Conservation (phyloP, 441 rosid species). For the Croton setiger region DNA sequence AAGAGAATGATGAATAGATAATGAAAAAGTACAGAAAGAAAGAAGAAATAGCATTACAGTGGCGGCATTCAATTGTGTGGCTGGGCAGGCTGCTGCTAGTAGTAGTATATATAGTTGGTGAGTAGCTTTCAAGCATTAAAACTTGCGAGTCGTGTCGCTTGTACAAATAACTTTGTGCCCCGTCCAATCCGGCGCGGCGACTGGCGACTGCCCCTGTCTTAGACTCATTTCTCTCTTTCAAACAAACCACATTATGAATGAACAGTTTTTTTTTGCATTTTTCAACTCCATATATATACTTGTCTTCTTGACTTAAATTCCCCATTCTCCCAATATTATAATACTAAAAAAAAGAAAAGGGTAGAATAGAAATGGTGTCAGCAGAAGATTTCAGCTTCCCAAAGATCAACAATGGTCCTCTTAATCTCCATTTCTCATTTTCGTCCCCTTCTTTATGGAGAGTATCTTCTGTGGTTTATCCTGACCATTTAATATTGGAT, state of each 20-base stretch:
- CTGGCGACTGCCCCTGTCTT: neutral
- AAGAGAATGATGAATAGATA: no score
- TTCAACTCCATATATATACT: neutral
- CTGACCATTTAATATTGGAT: constrained; percentile 5
- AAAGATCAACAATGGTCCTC: constrained; percentile 22
- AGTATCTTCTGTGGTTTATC: constrained; percentile 33
- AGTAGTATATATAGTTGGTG: no score
- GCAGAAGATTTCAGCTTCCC: constrained; percentile 52
- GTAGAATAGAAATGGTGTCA: constrained; percentile 10
- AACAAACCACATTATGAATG: no score
- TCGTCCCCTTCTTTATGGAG: constrained; percentile 40
- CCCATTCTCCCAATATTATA: no score
- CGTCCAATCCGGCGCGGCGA: constrained; percentile 34
- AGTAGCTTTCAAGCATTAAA: constrained; percentile 24
- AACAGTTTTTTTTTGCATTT: neutral
- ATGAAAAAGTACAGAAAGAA: no score
- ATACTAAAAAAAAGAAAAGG: no score
- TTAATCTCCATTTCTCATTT: constrained; percentile 23
- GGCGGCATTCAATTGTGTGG: no score
- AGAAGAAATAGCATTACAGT: no score
- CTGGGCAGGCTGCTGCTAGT: no score
- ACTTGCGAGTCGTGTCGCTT: neutral
- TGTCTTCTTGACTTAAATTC: no score
- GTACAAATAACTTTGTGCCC: neutral
- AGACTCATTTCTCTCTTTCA: neutral